A percentile compares a stretch with the other conserved stretches of the same genome.
phyloP scores from a whole-genome alignment of 192 early-diverging fungal species.

The Coemansia sp. region DNA sequence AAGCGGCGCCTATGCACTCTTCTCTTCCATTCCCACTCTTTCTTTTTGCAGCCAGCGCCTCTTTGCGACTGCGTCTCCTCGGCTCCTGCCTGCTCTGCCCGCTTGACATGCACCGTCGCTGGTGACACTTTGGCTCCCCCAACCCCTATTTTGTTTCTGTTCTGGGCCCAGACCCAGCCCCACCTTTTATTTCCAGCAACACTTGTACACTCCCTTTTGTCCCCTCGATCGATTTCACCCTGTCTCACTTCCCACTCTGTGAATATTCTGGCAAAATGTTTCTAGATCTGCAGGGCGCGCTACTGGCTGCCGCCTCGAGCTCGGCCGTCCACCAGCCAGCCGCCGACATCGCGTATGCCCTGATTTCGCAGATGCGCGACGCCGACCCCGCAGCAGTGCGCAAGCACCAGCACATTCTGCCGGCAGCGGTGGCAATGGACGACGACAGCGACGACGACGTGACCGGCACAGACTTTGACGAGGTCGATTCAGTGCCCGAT shows the following conservation, averaged over 20 bases:
- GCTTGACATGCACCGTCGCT: conserved; percentile 5
- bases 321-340: conserved; percentile 35
- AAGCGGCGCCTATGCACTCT: not conserved
- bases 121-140: conserved; percentile 9
- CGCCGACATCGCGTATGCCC: conserved; percentile 39
- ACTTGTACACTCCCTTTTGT: not conserved
- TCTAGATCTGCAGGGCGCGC: conserved; percentile 51
- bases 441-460: conserved; percentile 18
- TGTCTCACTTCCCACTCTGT: not conserved
- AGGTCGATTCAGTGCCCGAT: conserved; percentile 48
- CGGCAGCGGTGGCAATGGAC: conserved; percentile 16
- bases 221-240: not conserved
- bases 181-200: not conserved
- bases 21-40: conserved; percentile 3
- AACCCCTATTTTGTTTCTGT: conserved; percentile 1
- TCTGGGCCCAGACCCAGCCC: not conserved
- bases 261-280: conserved; percentile 21
- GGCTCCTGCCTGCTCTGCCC: conserved; percentile 1
- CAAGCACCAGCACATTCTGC: conserved; percentile 13
- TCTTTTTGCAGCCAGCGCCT: not conserved
- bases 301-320: conserved; percentile 36
- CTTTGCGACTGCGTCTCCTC: conserved; percentile 4
- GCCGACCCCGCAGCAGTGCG: conserved; percentile 6
- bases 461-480: conserved; percentile 32
- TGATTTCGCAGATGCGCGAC: conserved; percentile 40